Percentiles rank a stretch among this genome's conserved stretches.
Conservation (phyloP, 2,329 filamentous ascomycete genomes). For the Hypomyces rosellus region DNA sequence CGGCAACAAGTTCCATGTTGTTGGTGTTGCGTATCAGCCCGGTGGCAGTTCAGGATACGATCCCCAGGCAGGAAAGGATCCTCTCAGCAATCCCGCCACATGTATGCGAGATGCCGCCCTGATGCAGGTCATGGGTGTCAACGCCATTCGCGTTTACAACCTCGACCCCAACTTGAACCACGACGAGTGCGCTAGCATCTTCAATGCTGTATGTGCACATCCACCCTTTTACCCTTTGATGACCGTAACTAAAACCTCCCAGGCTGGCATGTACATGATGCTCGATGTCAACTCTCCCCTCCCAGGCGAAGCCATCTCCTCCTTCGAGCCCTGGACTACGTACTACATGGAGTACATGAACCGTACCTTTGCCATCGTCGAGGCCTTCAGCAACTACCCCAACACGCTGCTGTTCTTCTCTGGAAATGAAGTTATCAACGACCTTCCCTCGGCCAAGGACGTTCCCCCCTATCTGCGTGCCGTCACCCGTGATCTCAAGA, state of each 20-base stretch:
- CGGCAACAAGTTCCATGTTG: slow-evolving; percentile 57
- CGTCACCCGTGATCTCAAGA: slow-evolving; percentile 73
- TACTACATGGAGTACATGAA: slow-evolving; percentile 58
- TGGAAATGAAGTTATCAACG: slow-evolving; percentile 72
- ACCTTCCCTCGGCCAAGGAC: slow-evolving; percentile 49
- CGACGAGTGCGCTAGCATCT: slow-evolving; percentile 60
- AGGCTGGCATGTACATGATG: slow-evolving; percentile 63
- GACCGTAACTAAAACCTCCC: slow-evolving; percentile 5
- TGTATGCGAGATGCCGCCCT: slow-evolving; percentile 61
- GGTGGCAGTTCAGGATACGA: slow-evolving; percentile 59
- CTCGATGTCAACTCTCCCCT: slow-evolving; percentile 63
- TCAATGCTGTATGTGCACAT: slow-evolving; percentile 46
- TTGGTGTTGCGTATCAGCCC: slow-evolving; percentile 64
- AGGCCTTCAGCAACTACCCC: slow-evolving; percentile 61
- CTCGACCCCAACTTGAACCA: slow-evolving; percentile 60
- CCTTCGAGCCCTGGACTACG: slow-evolving; percentile 48
- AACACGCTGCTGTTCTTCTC: slow-evolving; percentile 70
- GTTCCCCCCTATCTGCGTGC: slow-evolving; percentile 69
- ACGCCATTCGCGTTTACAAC: slow-evolving; percentile 66
- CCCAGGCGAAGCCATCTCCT: slow-evolving; percentile 50
- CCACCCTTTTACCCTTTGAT: neutral
- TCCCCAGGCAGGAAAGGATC: slow-evolving; percentile 47
- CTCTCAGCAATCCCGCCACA: slow-evolving; percentile 50
- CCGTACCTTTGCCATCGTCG: slow-evolving; percentile 60
- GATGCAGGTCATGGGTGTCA: slow-evolving; percentile 58